phyloP scores from a whole-genome alignment of 371 early-diverging fungal genomes.

The Lichtheimia ornata region DNA sequence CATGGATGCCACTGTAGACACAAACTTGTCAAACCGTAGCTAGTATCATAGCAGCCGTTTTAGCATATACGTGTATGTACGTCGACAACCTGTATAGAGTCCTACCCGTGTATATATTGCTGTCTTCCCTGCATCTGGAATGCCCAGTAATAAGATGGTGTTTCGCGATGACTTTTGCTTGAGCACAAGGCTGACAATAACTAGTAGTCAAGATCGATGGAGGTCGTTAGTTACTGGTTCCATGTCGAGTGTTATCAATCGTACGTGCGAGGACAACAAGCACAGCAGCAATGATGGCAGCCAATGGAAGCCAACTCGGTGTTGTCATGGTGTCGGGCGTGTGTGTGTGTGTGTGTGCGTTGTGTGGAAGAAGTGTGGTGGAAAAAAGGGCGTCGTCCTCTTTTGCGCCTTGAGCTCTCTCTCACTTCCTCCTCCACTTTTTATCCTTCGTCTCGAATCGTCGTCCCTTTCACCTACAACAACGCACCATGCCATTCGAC shows the following conservation, averaged over 20 bases:
- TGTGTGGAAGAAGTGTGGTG: background rate
- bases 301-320: constrained; percentile 1
- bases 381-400: background rate
- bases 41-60: constrained; percentile 16
- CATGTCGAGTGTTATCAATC: too few species aligned
- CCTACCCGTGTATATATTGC: constrained; percentile 54
- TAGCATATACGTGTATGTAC: background rate
- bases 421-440: background rate
- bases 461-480: background rate
- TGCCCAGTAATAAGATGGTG: constrained; percentile 57
- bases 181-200: constrained; percentile 8
- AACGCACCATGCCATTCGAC: constrained; percentile 15
- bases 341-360: background rate
- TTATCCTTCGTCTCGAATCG: background rate
- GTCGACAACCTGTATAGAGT: background rate
- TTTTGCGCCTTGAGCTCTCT: too few species aligned
- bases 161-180: constrained; percentile 36
- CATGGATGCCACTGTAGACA: constrained; percentile 71
- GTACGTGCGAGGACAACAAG: constrained; percentile 3
- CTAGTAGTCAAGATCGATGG: background rate
- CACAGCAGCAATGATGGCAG: constrained; percentile 2
- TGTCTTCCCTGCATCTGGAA: constrained; percentile 68
- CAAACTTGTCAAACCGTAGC: constrained; percentile 54
- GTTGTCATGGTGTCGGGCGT: background rate
- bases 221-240: too few species aligned